Evolutionary conservation across 2,329 filamentous ascomycete genomes (phyloP), one percentile per base, ranked within the genome.

Genomic region (Aspergillus clavatus): DNA sequence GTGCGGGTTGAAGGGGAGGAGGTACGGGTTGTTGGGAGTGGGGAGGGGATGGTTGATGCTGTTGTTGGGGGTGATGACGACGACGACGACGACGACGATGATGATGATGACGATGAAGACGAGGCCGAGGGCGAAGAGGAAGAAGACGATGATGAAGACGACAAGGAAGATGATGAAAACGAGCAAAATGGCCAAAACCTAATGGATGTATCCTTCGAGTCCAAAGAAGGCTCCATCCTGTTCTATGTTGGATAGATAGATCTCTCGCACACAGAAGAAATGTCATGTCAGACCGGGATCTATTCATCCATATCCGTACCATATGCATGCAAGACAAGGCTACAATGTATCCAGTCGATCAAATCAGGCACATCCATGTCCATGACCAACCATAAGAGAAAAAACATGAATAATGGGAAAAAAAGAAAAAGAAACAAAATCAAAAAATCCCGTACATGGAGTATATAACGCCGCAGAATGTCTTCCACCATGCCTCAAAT

Each of bases 91-190:
- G 27, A 28, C 3, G 27, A 16, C 2, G n/a, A 16, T 31, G n/a
- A 16, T 4, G 5, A 31, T n/a, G 28, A 31, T 1, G 28, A n/a
- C 7, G n/a, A n/a, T 5, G 7, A 28, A 12, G 27, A 28, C 14
- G 27, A 27, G 26, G 26, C 8, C 12, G 26, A 29, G 12, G 16
- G 33, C 18, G 29, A 40, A 27, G 12, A 74, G 46, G 33, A 59
- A 38, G n/a, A 57, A 52, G 4, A 67, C 46, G 8, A 66, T 39
- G 3, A 51, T 42, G 44, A 71, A 72, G 4, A 76, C 61, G 1
- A 71, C 65, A n/a, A 76, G 63, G 11, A 74, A 62, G 0, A 67
- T 63, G 40, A 74, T 67, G 16, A 72, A 61, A 14, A 33, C 5
- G 14, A 33, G 5, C 14, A 8, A 33, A 8, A 16, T 3, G 10